Base-by-base conservation (phyloP, 331 rosid genomes). In the Dryas integrifolia region DNA sequence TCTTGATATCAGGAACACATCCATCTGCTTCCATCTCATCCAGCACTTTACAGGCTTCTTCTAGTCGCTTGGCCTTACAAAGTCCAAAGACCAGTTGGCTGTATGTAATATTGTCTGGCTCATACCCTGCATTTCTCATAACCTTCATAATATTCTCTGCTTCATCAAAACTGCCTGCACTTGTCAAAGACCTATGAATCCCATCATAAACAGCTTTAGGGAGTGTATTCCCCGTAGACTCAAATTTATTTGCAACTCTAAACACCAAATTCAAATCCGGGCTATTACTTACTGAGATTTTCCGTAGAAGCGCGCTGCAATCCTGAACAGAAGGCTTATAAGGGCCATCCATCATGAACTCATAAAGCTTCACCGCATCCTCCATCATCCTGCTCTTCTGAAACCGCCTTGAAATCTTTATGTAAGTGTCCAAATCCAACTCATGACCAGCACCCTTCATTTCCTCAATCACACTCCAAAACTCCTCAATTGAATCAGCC, bases 271-370 rank as follows among this genome's bases (percentile, higher is more conserved):
- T 82, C 77, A 86, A 69, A 80, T 88, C 83, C 3, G 97, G 92
- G 30, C n/a, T 75, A 51, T 82, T 88, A 67, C 67, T 38, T 1
- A 65, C 72, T 26, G 96, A 73, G 45, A 89, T 73, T 53, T 67
- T 75, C 65, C 80, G 70, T 46, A 94, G 73, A 82, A 91, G 96
- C 38, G 80, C 0, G 39, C 58, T 51, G 74, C 92, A 87, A 63
- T 91, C 88, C 44, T 79, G 87, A 46, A 39, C 62, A 1, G 95
- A 88, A 46, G 97, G 98, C 82, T 84, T 76, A 65, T 80, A 89
- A 7, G 91, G 80, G 67, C 98, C 82, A 81, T 91, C 96, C 96
- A 94, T 89, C 97, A 91, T 94, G 75, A 80, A 80, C 88, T 91
- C 98, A 55, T 81, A 94, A 76, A 94, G 96, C 87, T 82, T 86